Percentiles rank a stretch among this genome's conserved stretches.
Evolutionary conservation across 163 green algal species (phyloP).

Genomic region (Scenedesmus sp.): DNA sequence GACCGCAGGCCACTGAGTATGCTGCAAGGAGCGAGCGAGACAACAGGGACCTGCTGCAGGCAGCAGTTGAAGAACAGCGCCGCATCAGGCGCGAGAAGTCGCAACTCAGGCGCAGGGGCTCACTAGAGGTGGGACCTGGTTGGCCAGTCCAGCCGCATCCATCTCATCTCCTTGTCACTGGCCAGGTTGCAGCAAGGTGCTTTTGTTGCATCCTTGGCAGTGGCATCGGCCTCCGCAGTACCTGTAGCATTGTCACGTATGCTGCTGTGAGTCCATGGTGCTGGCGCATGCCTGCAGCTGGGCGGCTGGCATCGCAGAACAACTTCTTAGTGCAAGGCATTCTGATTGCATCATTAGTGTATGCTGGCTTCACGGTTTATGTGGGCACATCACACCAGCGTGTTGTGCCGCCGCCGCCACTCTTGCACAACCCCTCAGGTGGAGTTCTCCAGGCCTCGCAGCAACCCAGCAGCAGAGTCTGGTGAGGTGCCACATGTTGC

Average conservation of each 20-base stretch:
- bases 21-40: slow-evolving; percentile 20
- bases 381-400: no score
- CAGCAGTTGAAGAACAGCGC: slow-evolving; percentile 1
- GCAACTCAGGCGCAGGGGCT: slow-evolving; percentile 17
- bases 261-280: not conserved
- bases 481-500: not conserved
- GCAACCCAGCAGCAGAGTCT: not conserved
- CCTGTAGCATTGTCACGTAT: not conserved
- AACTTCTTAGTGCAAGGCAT: no score
- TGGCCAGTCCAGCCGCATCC: not conserved
- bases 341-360: no score
- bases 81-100: not conserved
- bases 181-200: no score
- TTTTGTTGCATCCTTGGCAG: not conserved
- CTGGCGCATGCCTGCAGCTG: not conserved
- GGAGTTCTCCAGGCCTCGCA: not conserved
- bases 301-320: not conserved
- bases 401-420: no score
- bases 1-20: not conserved
- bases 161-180: not conserved
- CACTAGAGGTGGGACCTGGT: slow-evolving; percentile 1
- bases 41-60: slow-evolving; percentile 3
- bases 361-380: no score
- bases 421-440: not conserved
- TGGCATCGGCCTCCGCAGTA: not conserved